A percentile compares a stretch with the other conserved stretches of the same genome.
Evolutionary conservation across 2,329 filamentous ascomycete species (phyloP).

Genomic region (Coccinonectria pachysandricola): DNA sequence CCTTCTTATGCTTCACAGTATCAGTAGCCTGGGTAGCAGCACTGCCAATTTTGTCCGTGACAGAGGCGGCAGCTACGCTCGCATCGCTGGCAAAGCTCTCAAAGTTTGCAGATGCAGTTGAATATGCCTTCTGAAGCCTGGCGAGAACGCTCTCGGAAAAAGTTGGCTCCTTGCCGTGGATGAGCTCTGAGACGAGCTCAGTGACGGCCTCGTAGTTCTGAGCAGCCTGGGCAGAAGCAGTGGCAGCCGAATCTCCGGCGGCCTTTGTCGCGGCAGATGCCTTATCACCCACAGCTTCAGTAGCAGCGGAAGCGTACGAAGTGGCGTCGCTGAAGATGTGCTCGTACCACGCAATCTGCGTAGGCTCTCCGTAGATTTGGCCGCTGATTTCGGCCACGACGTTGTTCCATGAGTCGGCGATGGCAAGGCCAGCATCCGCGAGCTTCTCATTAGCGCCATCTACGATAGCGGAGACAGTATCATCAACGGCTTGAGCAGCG

Average conservation of each 20-base stretch:
- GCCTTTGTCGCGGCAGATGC: slow-evolving; percentile 27
- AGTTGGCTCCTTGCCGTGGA: slow-evolving; percentile 66
- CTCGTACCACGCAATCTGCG: slow-evolving; percentile 46
- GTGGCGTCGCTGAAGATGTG: slow-evolving; percentile 36
- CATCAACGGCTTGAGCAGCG: slow-evolving; percentile 27
- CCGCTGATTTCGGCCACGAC: slow-evolving; percentile 53
- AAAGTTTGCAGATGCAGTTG: slow-evolving; percentile 50
- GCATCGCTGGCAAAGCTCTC: slow-evolving; percentile 31
- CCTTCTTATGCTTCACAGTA: slow-evolving; percentile 31
- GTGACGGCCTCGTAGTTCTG: slow-evolving; percentile 61
- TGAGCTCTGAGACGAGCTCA: slow-evolving; percentile 63
- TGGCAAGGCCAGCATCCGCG: slow-evolving; percentile 25
- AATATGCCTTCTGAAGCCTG: slow-evolving; percentile 61
- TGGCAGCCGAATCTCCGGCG: slow-evolving; percentile 46
- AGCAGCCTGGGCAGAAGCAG: slow-evolving; percentile 49
- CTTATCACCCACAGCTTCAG: slow-evolving; percentile 28
- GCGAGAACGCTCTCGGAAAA: slow-evolving; percentile 74
- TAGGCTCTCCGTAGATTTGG: slow-evolving; percentile 60
- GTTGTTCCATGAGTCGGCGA: slow-evolving; percentile 30
- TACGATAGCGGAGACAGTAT: slow-evolving; percentile 28
- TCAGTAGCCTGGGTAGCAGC: slow-evolving; percentile 31
- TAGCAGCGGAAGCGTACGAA: slow-evolving; percentile 51
- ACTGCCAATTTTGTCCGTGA: slow-evolving; percentile 26
- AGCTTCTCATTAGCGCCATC: slow-evolving; percentile 35
- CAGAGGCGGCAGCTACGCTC: slow-evolving; percentile 22